phyloP scores from a whole-genome alignment of 192 early-diverging fungal genomes.

The Podila clonocystis region DNA sequence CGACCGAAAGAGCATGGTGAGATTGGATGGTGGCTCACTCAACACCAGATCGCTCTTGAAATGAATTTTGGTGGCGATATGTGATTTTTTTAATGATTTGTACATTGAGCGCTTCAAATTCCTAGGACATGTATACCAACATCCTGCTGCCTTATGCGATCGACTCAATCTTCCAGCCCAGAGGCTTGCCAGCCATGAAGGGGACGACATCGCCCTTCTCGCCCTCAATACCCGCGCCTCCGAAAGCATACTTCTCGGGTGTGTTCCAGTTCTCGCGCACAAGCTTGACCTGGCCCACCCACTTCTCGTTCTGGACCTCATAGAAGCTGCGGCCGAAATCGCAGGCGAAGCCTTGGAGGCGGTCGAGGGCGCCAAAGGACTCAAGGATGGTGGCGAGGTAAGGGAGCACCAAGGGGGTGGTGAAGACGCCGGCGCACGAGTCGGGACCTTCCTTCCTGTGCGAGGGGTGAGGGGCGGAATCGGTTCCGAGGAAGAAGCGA shows the following conservation, averaged over 20 bases:
- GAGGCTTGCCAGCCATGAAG: conserved; percentile 78
- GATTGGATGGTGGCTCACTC: too few relatives aligned
- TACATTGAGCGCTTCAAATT: too few relatives aligned
- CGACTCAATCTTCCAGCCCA: conserved; percentile 70
- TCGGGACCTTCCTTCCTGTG: conserved; percentile 84
- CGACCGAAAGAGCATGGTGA: too few relatives aligned
- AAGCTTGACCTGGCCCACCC: conserved; percentile 54
- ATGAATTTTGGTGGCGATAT: too few relatives aligned
- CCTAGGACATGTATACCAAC: too few relatives aligned
- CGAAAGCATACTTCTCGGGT: conserved; percentile 61
- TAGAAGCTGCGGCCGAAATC: conserved; percentile 90
- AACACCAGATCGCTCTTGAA: too few relatives aligned
- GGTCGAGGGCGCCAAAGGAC: conserved; percentile 83
- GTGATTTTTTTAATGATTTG: too few relatives aligned
- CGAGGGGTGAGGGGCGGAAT: conserved; percentile 95
- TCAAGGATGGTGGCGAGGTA: conserved; percentile 94
- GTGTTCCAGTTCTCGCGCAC: conserved; percentile 56
- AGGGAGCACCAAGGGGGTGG: conserved; percentile 83
- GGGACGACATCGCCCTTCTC: conserved; percentile 78
- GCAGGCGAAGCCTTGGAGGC: conserved; percentile 84
- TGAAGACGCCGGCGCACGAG: conserved; percentile 93
- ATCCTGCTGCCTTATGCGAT: conserved; percentile 21
- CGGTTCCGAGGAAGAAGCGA: conserved; percentile 97
- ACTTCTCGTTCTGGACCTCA: conserved; percentile 68
- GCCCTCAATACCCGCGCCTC: conserved; percentile 54